Conservation (phyloP, 2,329 filamentous ascomycete genomes). For the Calcarisporium arbuscula region DNA sequence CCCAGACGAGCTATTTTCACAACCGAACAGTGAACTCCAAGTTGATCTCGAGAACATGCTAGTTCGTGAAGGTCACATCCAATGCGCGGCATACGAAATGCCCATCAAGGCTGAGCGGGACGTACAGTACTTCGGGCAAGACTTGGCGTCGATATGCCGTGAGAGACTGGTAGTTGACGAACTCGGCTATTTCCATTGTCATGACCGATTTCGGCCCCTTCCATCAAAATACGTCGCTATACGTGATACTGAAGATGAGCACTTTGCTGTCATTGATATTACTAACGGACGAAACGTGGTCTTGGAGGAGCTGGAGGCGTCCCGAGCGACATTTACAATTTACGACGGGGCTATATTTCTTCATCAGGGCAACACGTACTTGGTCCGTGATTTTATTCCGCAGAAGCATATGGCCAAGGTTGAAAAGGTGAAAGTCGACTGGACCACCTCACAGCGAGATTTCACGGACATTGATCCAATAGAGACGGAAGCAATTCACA, state of each 20-base stretch:
- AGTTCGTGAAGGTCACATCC: conserved; percentile 85
- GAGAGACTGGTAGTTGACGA: conserved; percentile 70
- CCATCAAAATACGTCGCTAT: conserved; percentile 82
- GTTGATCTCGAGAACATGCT: conserved; percentile 91
- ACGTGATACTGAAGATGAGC: conserved; percentile 79
- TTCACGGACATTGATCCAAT: conserved; percentile 91
- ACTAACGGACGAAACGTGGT: conserved; percentile 78
- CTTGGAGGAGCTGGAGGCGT: conserved; percentile 92
- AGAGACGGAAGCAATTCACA: conserved; percentile 81
- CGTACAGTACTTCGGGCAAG: conserved; percentile 68
- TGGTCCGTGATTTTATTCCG: conserved; percentile 82
- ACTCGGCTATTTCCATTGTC: conserved; percentile 82
- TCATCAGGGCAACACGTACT: conserved; percentile 88
- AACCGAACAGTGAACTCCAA: conserved; percentile 81
- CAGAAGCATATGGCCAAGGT: conserved; percentile 81
- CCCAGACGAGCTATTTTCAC: conserved; percentile 86
- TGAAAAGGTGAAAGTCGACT: conserved; percentile 83
- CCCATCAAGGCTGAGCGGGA: conserved; percentile 78
- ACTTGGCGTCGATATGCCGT: conserved; percentile 63
- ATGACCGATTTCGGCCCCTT: conserved; percentile 77
- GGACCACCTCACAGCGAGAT: conserved; percentile 89
- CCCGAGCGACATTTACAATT: conserved; percentile 88
- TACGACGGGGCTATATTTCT: conserved; percentile 97
- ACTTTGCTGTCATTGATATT: conserved; percentile 88
- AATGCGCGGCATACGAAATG: conserved; percentile 94